phyloP scores from a whole-genome alignment of 2,329 filamentous ascomycete species.

The Emergomyces orientalis region DNA sequence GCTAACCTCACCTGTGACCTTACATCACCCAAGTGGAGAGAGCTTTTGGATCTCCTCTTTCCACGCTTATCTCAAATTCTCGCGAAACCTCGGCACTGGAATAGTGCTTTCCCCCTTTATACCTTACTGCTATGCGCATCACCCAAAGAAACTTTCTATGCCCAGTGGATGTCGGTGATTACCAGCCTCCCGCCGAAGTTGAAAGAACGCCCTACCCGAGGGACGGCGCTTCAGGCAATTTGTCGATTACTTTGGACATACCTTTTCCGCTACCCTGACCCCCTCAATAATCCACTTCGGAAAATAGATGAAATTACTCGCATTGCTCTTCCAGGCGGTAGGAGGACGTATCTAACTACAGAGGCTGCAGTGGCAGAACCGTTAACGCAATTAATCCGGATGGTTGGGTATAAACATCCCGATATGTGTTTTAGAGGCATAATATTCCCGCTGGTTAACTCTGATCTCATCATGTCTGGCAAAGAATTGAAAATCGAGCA shows the following conservation, averaged over 20 bases:
- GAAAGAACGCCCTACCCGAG: slow-evolving; percentile 71
- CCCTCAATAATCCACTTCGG: slow-evolving; percentile 55
- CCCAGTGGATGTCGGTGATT: slow-evolving; percentile 78
- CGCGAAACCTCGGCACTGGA: slow-evolving; percentile 86
- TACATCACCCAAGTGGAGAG: slow-evolving; percentile 72
- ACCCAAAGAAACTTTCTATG: slow-evolving; percentile 68
- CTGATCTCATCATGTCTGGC: slow-evolving; percentile 69
- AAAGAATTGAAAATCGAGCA: slow-evolving; percentile 82
- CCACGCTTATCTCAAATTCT: slow-evolving; percentile 76
- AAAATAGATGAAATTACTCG: slow-evolving; percentile 87
- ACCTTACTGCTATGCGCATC: slow-evolving; percentile 83
- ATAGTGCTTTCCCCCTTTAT: slow-evolving; percentile 76
- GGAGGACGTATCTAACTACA: slow-evolving; percentile 69
- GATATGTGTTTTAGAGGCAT: slow-evolving; percentile 88
- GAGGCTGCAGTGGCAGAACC: slow-evolving; percentile 81
- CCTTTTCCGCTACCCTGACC: slow-evolving; percentile 72
- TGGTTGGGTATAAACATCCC: slow-evolving; percentile 87
- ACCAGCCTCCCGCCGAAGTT: slow-evolving; percentile 68
- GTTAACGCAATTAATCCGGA: slow-evolving; percentile 83
- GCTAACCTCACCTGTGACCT: slow-evolving; percentile 70
- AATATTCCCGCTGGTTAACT: slow-evolving; percentile 92
- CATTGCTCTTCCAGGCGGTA: slow-evolving; percentile 70
- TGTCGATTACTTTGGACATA: slow-evolving; percentile 92
- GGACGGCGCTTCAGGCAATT: slow-evolving; percentile 76
- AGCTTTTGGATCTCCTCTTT: slow-evolving; percentile 70